Evolutionary conservation across 2,329 filamentous ascomycete genomes (phyloP), one percentile per base, ranked within the genome.

Genomic region (Lecanicillium sp.): DNA sequence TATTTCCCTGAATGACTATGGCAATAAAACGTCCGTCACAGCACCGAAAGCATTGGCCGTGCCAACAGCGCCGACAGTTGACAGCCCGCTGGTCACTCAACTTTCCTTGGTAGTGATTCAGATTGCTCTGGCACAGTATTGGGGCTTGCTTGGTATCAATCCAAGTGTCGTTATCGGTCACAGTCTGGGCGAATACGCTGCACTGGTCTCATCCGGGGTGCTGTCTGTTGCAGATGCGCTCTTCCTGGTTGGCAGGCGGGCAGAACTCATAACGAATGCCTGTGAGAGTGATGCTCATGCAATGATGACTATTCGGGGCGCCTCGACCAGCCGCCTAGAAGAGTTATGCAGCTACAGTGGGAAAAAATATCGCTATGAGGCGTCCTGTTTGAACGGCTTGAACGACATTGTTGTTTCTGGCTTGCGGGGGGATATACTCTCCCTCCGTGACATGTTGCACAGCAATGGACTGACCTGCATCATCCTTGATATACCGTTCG

Each of bases 151-250:
- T 69, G 74, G 72, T 28, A 60, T 79, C 40, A 60, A 56, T 31
- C 74, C 37, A n/a, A 35, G 18, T 13, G 72, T 64, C 5, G 74
- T 79, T 2, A 55, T 78, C 12, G 75, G 75, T 14, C 75, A 78
- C 57, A 84, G 79, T 49, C 63, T 87, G 19, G 83, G 83, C 38
- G 82, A 87, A 57, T 87, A 86, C 50, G 81, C 83, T 28, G 82
- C 83, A 29, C 72, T 87, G 10, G 72, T 84, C 50, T 70, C 79
- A 29, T 79, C 83, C 38, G 83, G 81, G 36, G 81, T 87, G 13
- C 65, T 87, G 20, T 84, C 81, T 14, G 78, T 75, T 15, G 76
- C 75, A 48, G 83, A 87, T 54, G 77, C 82, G 52, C 74, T 90
- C 40, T 81, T 79, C 46, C 68, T 89, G 2, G 81, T 88, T 15